Conservation (phyloP, 2,329 filamentous ascomycete genomes). For the Aspergillus ruber region DNA sequence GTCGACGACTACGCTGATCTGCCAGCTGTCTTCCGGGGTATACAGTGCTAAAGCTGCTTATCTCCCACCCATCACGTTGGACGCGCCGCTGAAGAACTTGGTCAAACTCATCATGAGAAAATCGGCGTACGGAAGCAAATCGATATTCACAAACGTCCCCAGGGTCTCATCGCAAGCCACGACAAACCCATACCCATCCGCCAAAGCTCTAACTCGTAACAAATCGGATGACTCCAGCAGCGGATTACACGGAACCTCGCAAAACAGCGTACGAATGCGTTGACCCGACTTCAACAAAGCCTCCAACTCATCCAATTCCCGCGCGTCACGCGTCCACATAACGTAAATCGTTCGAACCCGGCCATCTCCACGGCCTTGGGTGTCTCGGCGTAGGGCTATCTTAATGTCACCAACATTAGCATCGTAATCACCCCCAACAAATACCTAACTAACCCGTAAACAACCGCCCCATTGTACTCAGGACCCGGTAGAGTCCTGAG, state of each 20-base stretch:
- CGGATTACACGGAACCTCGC: constrained; percentile 49
- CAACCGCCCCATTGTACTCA: constrained; percentile 1
- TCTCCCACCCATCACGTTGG: constrained; percentile 47
- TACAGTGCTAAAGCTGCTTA: not conserved
- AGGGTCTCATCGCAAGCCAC: constrained; percentile 36
- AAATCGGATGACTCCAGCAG: constrained; percentile 40
- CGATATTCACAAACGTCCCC: constrained; percentile 31
- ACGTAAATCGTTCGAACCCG: constrained; percentile 1
- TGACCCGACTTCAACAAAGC: constrained; percentile 5
- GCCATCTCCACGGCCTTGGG: not conserved
- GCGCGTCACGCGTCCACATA: constrained; percentile 6
- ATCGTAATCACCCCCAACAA: not conserved
- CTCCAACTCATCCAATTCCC: constrained; percentile 12
- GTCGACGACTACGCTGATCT: constrained; percentile 40
- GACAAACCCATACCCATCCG: constrained; percentile 29
- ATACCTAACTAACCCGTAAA: constrained; percentile 2
- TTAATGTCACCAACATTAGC: not conserved
- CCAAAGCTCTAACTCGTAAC: constrained; percentile 34
- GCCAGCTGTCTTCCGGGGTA: not conserved
- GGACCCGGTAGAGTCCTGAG: not conserved
- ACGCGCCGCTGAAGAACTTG: constrained; percentile 54
- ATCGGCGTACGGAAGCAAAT: constrained; percentile 46
- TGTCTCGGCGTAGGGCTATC: constrained; percentile 5
- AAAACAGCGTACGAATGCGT: constrained; percentile 35
- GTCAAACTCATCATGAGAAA: constrained; percentile 50